Evolutionary conservation across 2,329 filamentous ascomycete genomes (phyloP), one percentile per base, ranked within the genome.

Genomic region (Pseudogymnoascus sp.): DNA sequence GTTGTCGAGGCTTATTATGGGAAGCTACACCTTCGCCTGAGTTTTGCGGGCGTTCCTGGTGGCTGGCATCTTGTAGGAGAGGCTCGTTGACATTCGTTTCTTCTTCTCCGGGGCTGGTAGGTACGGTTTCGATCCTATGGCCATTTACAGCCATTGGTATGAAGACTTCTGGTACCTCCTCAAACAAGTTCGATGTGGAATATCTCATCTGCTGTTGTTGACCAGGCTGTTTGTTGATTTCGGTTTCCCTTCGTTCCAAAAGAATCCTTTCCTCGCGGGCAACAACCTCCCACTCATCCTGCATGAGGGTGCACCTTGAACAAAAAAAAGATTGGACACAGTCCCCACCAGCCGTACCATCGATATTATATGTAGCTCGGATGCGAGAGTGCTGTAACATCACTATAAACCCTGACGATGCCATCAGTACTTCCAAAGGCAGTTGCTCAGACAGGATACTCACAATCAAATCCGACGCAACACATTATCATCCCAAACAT

Each of bases 211-310:
- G 67, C 21, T 60, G 43, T 3, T 43, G 23, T 28, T 61, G 56
- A 18, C 9, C 23, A 1, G 68, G 68, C 53, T 65, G 66, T 9
- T n/a, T 64, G 38, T 36, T 61, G 59, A 46, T 62, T 21, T 31
- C 59, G 18, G 34, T 40, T 42, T 40, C 36, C 36, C 40, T 16
- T 38, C 59, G 59, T 14, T 56, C 49, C 28, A 56, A 36, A n/a
- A 68, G 63, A 4, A 65, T 46, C 3, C 38, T 53, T 18, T 68
- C 63, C 68, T 80, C 78, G 61, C 79, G 70, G 9, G 70, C 71
- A 60, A 72, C 71, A 3, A 81, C 70, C 66, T 81, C 79, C 36
- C 76, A 71, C 68, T 80, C 79, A 65, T 77, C 76, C 67, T 79
- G 76, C 61, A 79, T 74, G 1, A 74, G 70, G 8, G 73, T 71